These are phyloP conservation scores for Oryza brachyantha DNA, from an alignment of 176 grass and related monocot species.

Conservation along the genomic window DNA sequence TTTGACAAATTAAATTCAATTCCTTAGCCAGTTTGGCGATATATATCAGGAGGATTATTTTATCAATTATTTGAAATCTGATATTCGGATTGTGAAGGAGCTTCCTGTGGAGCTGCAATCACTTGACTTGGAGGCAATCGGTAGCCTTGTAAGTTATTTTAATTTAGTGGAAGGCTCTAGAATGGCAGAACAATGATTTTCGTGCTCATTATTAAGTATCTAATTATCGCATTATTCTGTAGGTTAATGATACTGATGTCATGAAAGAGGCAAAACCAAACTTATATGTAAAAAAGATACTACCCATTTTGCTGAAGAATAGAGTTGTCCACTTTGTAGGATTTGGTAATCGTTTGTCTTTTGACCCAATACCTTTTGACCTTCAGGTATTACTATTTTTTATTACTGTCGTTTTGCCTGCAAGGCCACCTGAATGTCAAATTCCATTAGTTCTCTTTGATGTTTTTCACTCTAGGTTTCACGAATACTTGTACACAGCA, in stretches of 20 bases:
- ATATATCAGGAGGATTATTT: slow-evolving; percentile 99
- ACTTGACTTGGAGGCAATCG: slow-evolving; percentile 81
- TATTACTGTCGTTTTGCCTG: slow-evolving; percentile 25
- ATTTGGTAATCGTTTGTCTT: slow-evolving; percentile 99
- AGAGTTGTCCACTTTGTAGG: slow-evolving; percentile 92
- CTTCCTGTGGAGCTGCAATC: slow-evolving; percentile 80
- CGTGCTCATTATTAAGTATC: slow-evolving; percentile 13
- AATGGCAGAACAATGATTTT: neutral
- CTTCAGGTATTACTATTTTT: slow-evolving; percentile 61
- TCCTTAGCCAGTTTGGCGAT: slow-evolving; percentile 94
- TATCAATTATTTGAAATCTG: slow-evolving; percentile 90
- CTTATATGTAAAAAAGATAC: slow-evolving; percentile 85
- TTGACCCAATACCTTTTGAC: slow-evolving; percentile 95
- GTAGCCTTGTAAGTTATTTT: slow-evolving; percentile 78
- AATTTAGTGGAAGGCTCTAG: slow-evolving; percentile 1
- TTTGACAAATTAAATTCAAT: slow-evolving; percentile 59
- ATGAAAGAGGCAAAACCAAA: slow-evolving; percentile 96
- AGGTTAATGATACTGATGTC: slow-evolving; percentile 93
- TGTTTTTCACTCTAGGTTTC: neutral
- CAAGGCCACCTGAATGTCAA: neutral
- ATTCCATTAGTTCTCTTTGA: neutral
- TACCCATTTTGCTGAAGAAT: slow-evolving; percentile 86
- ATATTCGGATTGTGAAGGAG: slow-evolving; percentile 83
- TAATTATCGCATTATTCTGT: slow-evolving; percentile 33
- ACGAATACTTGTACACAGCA: slow-evolving; percentile 12